Base-by-base conservation (phyloP, 148 eudicot genomes). In the Cornus kousa region DNA sequence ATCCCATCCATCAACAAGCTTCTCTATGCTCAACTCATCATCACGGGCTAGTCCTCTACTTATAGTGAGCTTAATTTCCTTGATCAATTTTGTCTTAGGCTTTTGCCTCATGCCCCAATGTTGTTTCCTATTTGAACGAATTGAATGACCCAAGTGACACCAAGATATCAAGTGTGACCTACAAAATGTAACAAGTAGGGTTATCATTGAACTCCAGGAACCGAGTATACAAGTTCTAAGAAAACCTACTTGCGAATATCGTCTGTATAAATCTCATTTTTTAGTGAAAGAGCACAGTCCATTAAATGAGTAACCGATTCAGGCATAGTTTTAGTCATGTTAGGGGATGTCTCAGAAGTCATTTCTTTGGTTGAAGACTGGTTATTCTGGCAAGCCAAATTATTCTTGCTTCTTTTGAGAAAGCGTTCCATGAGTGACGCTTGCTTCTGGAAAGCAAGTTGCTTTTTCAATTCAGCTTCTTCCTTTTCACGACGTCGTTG, bases 401-500 rank as follows among this genome's bases (percentile, higher is more conserved):
- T 81, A 75, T 71, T 87, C 85, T 84, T 95, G 82, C 84, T 85
- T 82, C 77, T 89, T 77, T 88, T 89, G 48, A 95, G 86, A 85
- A 95, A 93, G 13, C 95, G 94, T 66, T 95, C 97, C 99, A 95
- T 93, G 9, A 93, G 71, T 75, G 99, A 91, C 78, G 97, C 99
- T 84, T 93, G 99, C 84, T 95, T 95, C 75, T 89, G 86, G 70
- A 93, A 66, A 67, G 92, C 67, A 24, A 85, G 90, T 81, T 87
- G 91, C 85, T 84, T 91, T 88, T 86, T 95, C 57, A 79, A 67
- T 75, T 91, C 97, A 80, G 99, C 90, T 80, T 93, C 97, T 90
- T 95, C 99, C 84, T 91, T 95, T 78, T 93, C 97, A 77, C 80
- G 86, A 23, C 92, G 92, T 9, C 91, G 86, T 68, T 82, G 97